These are phyloP conservation scores for Diutina mesorugosa DNA, from an alignment of 1,139 yeast species.

Conservation along the genomic window DNA sequence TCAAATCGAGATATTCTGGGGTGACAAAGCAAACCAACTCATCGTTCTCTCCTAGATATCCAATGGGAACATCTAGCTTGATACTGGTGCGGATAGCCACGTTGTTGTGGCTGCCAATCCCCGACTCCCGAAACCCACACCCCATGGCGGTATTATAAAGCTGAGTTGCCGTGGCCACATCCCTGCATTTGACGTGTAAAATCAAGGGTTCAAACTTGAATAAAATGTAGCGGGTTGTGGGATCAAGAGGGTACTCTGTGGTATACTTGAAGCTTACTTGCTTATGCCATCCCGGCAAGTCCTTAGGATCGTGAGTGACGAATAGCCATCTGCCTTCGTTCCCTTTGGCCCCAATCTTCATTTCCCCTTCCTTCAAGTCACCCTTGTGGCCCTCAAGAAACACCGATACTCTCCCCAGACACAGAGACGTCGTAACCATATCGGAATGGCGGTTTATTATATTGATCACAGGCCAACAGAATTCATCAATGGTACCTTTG, in stretches of 20 bases:
- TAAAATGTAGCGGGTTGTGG: slow-evolving; percentile 39
- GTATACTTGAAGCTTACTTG: slow-evolving; percentile 14
- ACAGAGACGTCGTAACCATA: slow-evolving; percentile 79
- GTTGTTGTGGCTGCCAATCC: slow-evolving; percentile 67
- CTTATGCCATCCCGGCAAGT: slow-evolving; percentile 41
- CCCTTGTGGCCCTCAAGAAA: slow-evolving; percentile 53
- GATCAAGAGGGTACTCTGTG: background rate
- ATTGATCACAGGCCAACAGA: slow-evolving; percentile 58
- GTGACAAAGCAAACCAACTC: slow-evolving; percentile 30
- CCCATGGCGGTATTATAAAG: slow-evolving; percentile 64
- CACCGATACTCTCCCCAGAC: slow-evolving; percentile 79
- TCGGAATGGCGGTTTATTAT: slow-evolving; percentile 49
- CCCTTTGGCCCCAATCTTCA: slow-evolving; percentile 72
- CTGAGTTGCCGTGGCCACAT: slow-evolving; percentile 40
- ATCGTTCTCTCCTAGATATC: slow-evolving; percentile 26
- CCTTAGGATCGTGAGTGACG: slow-evolving; percentile 52
- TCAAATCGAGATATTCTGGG: slow-evolving; percentile 31
- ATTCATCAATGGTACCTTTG: slow-evolving; percentile 67
- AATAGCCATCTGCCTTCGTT: slow-evolving; percentile 78
- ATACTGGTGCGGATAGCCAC: slow-evolving; percentile 70
- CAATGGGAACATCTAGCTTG: slow-evolving; percentile 64
- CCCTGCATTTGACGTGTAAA: slow-evolving; percentile 69
- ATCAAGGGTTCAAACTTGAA: slow-evolving; percentile 80
- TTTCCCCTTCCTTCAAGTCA: slow-evolving; percentile 6
- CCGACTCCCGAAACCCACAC: slow-evolving; percentile 80